phyloP scores from a whole-genome alignment of 75 land plant species.

The Larix kaempferi region DNA sequence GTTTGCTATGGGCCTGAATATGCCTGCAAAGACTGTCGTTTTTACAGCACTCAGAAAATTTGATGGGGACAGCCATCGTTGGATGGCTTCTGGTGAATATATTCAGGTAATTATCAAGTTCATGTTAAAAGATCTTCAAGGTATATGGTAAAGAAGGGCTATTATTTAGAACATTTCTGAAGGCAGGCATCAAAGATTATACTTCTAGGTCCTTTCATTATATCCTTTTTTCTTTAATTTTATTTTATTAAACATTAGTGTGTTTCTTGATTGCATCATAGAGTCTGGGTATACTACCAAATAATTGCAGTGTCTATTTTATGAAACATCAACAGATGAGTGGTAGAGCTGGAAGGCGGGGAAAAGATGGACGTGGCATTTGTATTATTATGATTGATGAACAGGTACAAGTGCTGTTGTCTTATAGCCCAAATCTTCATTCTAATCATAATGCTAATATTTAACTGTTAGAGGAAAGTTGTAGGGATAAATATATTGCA shows the following conservation, averaged over 20 bases:
- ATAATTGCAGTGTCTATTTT: not conserved
- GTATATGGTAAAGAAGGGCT: not conserved
- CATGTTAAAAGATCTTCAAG: not conserved
- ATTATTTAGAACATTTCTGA: not conserved
- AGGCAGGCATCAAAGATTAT: not conserved
- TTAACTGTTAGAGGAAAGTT: not conserved
- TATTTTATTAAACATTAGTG: not conserved
- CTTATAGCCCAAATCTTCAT: not conserved
- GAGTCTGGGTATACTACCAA: not conserved
- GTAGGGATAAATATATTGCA: not conserved
- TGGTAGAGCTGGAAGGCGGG: constrained; percentile 65
- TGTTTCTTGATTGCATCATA: not conserved
- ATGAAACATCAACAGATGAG: constrained; percentile 39
- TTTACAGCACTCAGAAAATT: constrained; percentile 59
- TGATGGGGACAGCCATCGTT: constrained; percentile 60
- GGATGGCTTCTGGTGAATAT: constrained; percentile 54
- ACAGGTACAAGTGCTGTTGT: constrained; percentile 23
- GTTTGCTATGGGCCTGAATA: constrained; percentile 72
- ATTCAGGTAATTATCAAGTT: constrained; percentile 34
- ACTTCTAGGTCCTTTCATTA: not conserved
- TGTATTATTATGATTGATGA: constrained; percentile 59
- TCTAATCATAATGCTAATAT: not conserved
- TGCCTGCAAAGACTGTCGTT: constrained; percentile 66
- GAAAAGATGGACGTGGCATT: constrained; percentile 60
- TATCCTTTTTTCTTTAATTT: not conserved